Percentiles rank a stretch among this genome's conserved stretches.
Conservation (phyloP, 257 asterid genomes). For the Scutellaria minor region DNA sequence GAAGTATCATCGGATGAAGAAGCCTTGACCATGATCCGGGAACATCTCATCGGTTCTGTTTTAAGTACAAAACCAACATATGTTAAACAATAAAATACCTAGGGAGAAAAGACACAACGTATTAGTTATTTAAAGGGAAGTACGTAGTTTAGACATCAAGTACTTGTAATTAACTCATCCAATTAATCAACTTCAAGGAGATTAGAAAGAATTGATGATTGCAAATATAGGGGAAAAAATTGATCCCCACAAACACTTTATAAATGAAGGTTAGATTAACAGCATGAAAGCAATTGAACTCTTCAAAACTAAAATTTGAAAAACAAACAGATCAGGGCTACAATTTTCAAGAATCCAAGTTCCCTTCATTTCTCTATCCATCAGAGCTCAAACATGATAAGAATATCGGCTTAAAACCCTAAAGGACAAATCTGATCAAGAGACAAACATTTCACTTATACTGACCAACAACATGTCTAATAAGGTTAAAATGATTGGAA, state of each 20-base stretch:
- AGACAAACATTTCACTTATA: background rate
- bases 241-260: no score
- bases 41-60: constrained; percentile 58
- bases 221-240: background rate
- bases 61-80: constrained; percentile 22
- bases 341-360: constrained; percentile 12
- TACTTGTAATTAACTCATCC: background rate
- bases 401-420: constrained; percentile 6
- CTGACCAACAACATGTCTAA: background rate
- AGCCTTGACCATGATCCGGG: constrained; percentile 67
- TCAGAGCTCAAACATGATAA: background rate
- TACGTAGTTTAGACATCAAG: background rate
- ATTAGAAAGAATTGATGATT: background rate
- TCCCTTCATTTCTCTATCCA: background rate
- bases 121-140: background rate
- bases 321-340: background rate
- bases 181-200: background rate
- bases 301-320: background rate
- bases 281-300: background rate
- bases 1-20: constrained; percentile 82
- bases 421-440: background rate
- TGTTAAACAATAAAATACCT: constrained; percentile 17
- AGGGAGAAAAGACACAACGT: background rate
- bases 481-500: background rate
- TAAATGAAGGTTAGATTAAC: no score